phyloP scores from a whole-genome alignment of 1,139 yeast genomes.

The Oligophagozyma castellii region DNA sequence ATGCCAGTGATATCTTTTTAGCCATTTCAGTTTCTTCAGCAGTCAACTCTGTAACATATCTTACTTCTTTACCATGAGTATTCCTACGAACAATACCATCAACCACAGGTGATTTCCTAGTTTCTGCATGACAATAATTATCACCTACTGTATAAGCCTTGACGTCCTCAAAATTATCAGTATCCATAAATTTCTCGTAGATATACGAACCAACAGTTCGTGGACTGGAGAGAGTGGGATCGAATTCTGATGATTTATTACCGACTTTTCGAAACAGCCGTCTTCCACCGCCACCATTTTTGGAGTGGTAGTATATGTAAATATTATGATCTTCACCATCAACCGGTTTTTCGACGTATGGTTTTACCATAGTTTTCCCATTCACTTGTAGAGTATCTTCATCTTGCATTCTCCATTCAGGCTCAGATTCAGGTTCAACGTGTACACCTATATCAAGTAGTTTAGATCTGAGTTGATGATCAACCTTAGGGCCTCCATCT shows the following conservation, averaged over 20 bases:
- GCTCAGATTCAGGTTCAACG: conserved; percentile 42
- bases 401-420: conserved; percentile 78
- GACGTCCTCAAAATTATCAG: conserved; percentile 96
- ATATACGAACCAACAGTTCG: conserved; percentile 86
- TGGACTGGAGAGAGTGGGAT: conserved; percentile 59
- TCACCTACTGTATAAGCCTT: conserved; percentile 97
- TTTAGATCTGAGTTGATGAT: conserved; percentile 43
- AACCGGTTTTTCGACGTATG: conserved; percentile 96
- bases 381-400: conserved; percentile 71
- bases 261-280: conserved; percentile 90
- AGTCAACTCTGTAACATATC: conserved; percentile 73
- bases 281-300: conserved; percentile 96
- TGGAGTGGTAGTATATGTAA: conserved; percentile 75
- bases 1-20: conserved; percentile 51
- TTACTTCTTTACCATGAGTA: conserved; percentile 92
- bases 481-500: conserved; percentile 92
- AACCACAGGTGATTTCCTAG: conserved; percentile 95
- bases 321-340: conserved; percentile 99
- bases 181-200: conserved; percentile 92
- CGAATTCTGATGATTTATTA: conserved; percentile 92
- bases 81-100: conserved; percentile 97
- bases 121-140: conserved; percentile 88
- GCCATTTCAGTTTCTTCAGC: conserved; percentile 75
- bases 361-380: conserved; percentile 62
- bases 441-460: conserved; percentile 48